Base-by-base conservation (phyloP, 2,329 filamentous ascomycete genomes). In the Cladosporium sp. region DNA sequence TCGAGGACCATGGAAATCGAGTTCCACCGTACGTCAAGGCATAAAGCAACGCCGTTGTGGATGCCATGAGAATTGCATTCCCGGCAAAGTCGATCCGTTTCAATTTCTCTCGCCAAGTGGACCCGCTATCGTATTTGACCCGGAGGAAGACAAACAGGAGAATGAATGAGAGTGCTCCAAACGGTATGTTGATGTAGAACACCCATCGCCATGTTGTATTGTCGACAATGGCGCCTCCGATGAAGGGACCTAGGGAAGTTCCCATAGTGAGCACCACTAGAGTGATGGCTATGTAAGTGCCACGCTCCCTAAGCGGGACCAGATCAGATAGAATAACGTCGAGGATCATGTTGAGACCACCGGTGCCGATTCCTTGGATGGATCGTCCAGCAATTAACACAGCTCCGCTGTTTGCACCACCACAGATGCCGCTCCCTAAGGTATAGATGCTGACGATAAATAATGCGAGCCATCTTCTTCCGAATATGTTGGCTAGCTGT, bases 311-410 rank as follows among this genome's bases (percentile, higher is more conserved):
- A 6, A 86, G 73, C 0, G 83, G 80, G 0, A 85, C 79, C 3
- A 86, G 71, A 65, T 86, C 85, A 30, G 78, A 82, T 10, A 85
- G 75, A 24, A 87, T 79, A 61, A 85, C 78, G 24, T 82, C 80
- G 8, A 80, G 75, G 2, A 86, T 74, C 52, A 82, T 71, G 59
- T 78, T 78, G 68, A 82, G 78, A 0, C 82, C 83, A 3, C 79
- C 82, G 1, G 74, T 78, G 0, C 83, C 83, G 2, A 83, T 68
- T 0, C 87, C 86, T 66, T 88, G 85, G 1, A 88, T 74, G 0
- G 79, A 79, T 0, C 86, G 79, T 15, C 83, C 84, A 68, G 78
- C 80, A 15, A 90, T 85, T 3, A 90, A 75, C 71, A 82, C 81
- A 0, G 69, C 71, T 0, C 75, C 77, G 11, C 68, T 80, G 0